Conservation (phyloP, 177 flowering plant genomes). For the Vitis hybrid region DNA sequence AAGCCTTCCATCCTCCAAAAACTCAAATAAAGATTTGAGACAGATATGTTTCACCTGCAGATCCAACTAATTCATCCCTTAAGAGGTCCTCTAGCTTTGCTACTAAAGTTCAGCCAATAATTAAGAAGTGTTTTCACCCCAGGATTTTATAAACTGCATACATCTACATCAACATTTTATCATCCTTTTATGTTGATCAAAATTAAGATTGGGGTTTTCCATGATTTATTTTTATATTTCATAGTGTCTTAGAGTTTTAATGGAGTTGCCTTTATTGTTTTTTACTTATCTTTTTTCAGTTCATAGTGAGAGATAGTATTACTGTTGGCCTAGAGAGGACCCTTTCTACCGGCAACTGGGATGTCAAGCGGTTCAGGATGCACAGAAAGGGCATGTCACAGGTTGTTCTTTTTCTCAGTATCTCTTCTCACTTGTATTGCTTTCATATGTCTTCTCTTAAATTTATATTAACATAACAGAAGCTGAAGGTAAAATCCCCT, state of each 20-base stretch:
- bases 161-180: too few species aligned
- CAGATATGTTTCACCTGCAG: too few species aligned
- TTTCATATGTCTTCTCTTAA: neutral
- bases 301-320: conserved; percentile 36
- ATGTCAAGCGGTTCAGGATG: conserved; percentile 83
- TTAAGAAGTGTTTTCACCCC: too few species aligned
- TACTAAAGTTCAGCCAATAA: too few species aligned
- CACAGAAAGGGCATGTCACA: conserved; percentile 88
- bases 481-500: conserved; percentile 5
- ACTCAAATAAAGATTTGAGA: too few species aligned
- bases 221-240: neutral
- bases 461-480: neutral
- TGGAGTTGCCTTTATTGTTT: neutral
- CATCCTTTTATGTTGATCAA: too few species aligned
- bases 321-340: conserved; percentile 76
- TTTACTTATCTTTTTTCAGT: conserved; percentile 29
- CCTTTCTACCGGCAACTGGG: conserved; percentile 91
- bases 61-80: too few species aligned
- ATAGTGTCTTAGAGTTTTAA: neutral
- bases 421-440: neutral
- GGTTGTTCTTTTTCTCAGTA: conserved; percentile 33
- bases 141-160: too few species aligned
- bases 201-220: neutral
- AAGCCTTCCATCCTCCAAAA: too few species aligned
- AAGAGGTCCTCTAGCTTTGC: too few species aligned